These are phyloP conservation scores for Ganoderma lucidum DNA, from an alignment of 1,284 basidiomycete genomes.

Conservation along the genomic window DNA sequence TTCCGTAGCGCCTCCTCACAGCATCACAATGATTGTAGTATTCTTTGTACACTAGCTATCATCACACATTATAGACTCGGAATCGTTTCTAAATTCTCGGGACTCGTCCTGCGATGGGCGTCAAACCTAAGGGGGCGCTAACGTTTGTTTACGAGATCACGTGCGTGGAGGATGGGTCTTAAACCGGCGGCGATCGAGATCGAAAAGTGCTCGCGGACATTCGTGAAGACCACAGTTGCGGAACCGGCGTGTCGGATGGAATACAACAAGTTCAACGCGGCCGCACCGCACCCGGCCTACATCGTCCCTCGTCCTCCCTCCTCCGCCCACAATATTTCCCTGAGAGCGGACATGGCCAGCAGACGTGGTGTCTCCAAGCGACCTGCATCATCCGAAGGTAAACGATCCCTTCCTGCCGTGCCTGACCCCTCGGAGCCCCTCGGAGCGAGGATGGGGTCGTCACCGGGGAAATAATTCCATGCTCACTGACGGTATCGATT, in stretches of 20 bases:
- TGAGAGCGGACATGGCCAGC: conserved; percentile 54
- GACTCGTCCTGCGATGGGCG: not conserved
- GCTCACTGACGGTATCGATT: conserved; percentile 14
- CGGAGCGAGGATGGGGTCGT: conserved; percentile 8
- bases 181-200: conserved; percentile 32
- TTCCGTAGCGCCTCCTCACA: not conserved
- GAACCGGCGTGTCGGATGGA: conserved; percentile 35
- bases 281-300: conserved; percentile 28
- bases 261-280: conserved; percentile 30
- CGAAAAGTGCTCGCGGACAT: conserved; percentile 33
- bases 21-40: not conserved
- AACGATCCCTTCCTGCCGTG: not conserved
- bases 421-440: conserved; percentile 1
- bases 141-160: conserved; percentile 23
- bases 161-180: conserved; percentile 11
- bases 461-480: not conserved
- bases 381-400: conserved; percentile 68
- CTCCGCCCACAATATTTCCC: conserved; percentile 21
- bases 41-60: not conserved
- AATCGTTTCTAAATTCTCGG: not conserved
- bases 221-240: conserved; percentile 28
- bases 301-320: conserved; percentile 22
- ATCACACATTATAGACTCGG: not conserved
- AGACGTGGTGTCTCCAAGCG: conserved; percentile 59
- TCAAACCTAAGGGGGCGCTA: not conserved